Base-by-base conservation (phyloP, 768 basidiomycete genomes). In the Pleurotus cornucopiae region DNA sequence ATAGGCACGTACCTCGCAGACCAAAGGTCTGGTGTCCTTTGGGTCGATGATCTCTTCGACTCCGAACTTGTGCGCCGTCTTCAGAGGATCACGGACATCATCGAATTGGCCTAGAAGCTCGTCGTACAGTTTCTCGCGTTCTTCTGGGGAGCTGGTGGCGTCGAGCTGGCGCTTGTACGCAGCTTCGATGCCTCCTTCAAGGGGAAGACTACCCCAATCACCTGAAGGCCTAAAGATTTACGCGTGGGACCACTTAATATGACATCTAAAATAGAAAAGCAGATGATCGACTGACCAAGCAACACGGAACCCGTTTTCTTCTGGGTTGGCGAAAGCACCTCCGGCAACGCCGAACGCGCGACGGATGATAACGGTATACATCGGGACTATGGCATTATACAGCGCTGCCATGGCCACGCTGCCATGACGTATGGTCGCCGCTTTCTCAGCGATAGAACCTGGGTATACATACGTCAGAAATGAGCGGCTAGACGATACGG, bases 21-120 rank as follows among this genome's bases (percentile, higher is more conserved):
- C 70, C 51, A 73, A 44, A 2, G 66, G 64, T 34, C 74, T 65
- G 1, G 74, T 76, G 64, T 73, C 70, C 49, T 71, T 63, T 3
- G 73, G 73, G 59, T 76, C 74, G 46, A 74, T 73, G 23, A 76
- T 73, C 60, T 76, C 74, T 55, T 76, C 72, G 4, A 76, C 61
- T 1, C 71, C 72, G 61, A 76, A 74, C 56, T 66, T 66, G 57
- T 74, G 68, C 1, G 73, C 72, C 1, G 73, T 73, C 61, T 68
- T 73, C 56, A 70, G 20, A 3, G 74, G 74, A 44, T 66, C 73
- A 46, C 74, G 63, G 0, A 74, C 70, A 20, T 70, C 66, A 41
- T 73, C 74, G 46, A 76, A 72, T 53, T 72, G 64, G 1, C 52
- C 62, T 46, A 73, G 55, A 0, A 76, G 61, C n/a, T 68, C 68